Evolutionary conservation across 2,329 filamentous ascomycete genomes (phyloP), one percentile per base, ranked within the genome.

Genomic region (Claviceps lovelessii): DNA sequence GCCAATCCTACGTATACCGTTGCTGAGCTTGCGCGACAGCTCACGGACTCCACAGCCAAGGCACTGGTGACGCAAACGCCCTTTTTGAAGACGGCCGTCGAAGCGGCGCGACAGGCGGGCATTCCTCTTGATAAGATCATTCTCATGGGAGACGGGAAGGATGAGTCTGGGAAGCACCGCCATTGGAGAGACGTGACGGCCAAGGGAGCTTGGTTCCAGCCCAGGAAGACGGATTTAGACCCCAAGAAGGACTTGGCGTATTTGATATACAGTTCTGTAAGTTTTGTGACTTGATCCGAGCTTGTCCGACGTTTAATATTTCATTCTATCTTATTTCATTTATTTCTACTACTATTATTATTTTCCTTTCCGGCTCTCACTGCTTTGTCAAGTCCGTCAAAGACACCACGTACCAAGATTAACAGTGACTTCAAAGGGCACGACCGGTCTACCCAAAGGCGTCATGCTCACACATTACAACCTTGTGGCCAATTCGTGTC

Each of bases 391-490:
- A 41, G 39, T 41, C 37, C 5, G 11, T 13, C 1, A 37, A 39
- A 2, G 37, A 15, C 37, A 15, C 11, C 17, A 39, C 4, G 37
- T 5, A 39, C 5, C 5, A 37, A 7, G 9, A 11, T 10, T 33
- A 13, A 49, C 46, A 8, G 6, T 11, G 31, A 19, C 41, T 31
- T 4, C 5, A 9, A 17, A 71, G 66, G 91, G 91, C 8, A 97
- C 91, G 0, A 96, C 91, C 0, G 91, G 91, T 2, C 73, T 90
- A 52, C 90, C 91, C 0, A 97, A 97, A 69, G 91, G 90, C 17
- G 91, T 96, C 15, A 86, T 88, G 79, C 75, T 96, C 37, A 86
- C 82, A 8, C 91, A 97, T 69, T 69, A 72, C 59, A 96, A 96
- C 66, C 83, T 95, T 57, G 79, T 94, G 11, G 73, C 88, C 56